Percentiles rank a stretch among this genome's conserved stretches.
Evolutionary conservation across 257 asterid genomes (phyloP).

Genomic region (Dorcoceras hygrometricum): DNA sequence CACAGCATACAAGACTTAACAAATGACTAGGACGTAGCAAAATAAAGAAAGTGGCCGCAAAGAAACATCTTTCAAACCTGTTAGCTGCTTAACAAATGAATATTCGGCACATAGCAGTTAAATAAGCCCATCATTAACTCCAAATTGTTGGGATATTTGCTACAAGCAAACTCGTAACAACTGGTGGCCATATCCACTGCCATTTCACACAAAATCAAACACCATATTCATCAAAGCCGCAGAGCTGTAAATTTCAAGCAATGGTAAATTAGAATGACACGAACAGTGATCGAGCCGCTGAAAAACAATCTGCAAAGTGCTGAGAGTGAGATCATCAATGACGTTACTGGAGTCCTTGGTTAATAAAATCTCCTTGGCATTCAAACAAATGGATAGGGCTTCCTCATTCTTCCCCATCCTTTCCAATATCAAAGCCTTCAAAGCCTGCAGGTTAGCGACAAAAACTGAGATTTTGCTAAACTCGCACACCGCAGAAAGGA

Average conservation of each 20-base stretch:
- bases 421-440: slow-evolving; percentile 82
- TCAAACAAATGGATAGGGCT: slow-evolving; percentile 72
- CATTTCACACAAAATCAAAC: slow-evolving; percentile 18
- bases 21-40: slow-evolving; percentile 4
- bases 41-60: slow-evolving; percentile 1
- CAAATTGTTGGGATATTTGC: slow-evolving; percentile 69
- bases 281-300: slow-evolving; percentile 85
- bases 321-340: slow-evolving; percentile 89
- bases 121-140: slow-evolving; percentile 93
- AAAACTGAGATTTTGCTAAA: not conserved
- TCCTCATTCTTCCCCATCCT: slow-evolving; percentile 84
- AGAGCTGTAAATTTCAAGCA: slow-evolving; percentile 4
- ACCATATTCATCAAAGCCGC: slow-evolving; percentile 2
- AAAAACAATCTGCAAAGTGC: slow-evolving; percentile 91
- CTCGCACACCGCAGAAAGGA: not conserved
- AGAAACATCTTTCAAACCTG: slow-evolving; percentile 60
- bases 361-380: slow-evolving; percentile 70
- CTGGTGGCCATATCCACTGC: slow-evolving; percentile 95
- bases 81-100: slow-evolving; percentile 93
- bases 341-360: slow-evolving; percentile 48
- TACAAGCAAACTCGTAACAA: slow-evolving; percentile 86
- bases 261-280: slow-evolving; percentile 25
- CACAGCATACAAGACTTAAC: not conserved
- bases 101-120: slow-evolving; percentile 87
- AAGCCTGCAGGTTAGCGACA: slow-evolving; percentile 48